phyloP scores from a whole-genome alignment of 495 filamentous ascomycete genomes.

The Podospora comata region DNA sequence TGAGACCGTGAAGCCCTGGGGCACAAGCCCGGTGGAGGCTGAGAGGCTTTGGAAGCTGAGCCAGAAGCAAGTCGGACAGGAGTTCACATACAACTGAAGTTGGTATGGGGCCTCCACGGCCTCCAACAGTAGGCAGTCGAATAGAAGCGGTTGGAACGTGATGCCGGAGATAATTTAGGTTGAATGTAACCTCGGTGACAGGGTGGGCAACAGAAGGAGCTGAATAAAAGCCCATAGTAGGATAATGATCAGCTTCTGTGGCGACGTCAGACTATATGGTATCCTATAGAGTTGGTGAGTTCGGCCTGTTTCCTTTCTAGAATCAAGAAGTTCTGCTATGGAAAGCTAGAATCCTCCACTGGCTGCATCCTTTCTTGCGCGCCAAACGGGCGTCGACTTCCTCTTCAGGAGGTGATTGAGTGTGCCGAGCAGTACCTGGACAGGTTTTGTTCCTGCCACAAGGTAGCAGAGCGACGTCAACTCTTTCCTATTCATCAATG shows the following conservation, averaged over 20 bases:
- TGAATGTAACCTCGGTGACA: not conserved
- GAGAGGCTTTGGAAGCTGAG: slow-evolving; percentile 42
- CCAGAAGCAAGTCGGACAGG: slow-evolving; percentile 36
- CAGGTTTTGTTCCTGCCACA: not conserved
- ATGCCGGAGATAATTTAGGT: not conserved
- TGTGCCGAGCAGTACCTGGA: not conserved
- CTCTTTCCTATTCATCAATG: not conserved
- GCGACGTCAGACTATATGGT: no score
- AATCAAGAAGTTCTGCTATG: not conserved
- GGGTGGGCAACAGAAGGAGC: not conserved
- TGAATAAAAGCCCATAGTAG: not conserved
- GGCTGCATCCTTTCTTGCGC: not conserved
- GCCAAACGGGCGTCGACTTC: not conserved
- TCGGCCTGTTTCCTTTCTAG: not conserved
- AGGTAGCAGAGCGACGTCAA: not conserved
- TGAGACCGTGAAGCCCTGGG: slow-evolving; percentile 38
- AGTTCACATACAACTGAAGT: slow-evolving; percentile 22
- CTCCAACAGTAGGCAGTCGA: no score
- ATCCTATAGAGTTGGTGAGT: not conserved
- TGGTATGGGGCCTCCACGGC: no score
- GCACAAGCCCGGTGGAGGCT: slow-evolving; percentile 39
- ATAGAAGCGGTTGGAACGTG: not conserved
- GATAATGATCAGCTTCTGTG: not conserved
- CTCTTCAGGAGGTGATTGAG: not conserved
- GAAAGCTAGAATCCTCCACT: not conserved